phyloP scores from a whole-genome alignment of 371 early-diverging fungal genomes.

The Mortierella sp. region DNA sequence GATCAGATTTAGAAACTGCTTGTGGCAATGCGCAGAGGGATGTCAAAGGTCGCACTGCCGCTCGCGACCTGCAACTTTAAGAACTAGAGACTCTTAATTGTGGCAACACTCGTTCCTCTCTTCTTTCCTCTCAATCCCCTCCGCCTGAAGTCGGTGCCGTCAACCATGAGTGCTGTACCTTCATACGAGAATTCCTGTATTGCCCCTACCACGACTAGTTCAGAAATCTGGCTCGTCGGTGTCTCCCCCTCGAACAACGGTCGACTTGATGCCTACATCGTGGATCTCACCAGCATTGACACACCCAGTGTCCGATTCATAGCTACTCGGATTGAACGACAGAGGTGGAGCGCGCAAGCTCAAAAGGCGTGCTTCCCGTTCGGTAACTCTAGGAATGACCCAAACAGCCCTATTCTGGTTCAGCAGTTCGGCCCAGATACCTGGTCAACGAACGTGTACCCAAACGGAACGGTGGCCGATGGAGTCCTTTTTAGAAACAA shows the following conservation, averaged over 20 bases:
- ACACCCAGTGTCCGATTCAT: conserved; percentile 15
- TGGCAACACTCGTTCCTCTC: too few species aligned
- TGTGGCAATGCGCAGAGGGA: too few species aligned
- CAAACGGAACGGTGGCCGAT: conserved; percentile 24
- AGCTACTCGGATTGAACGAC: not conserved
- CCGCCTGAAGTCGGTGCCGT: not conserved
- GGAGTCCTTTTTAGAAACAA: not conserved
- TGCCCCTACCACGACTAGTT: not conserved
- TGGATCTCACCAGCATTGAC: conserved; percentile 32
- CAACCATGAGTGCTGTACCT: conserved; percentile 7
- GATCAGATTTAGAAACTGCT: too few species aligned
- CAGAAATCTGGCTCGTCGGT: conserved; percentile 19
- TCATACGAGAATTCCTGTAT: conserved; percentile 11
- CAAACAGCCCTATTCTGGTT: conserved; percentile 20
- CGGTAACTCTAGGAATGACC: not conserved
- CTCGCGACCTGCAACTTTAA: too few species aligned
- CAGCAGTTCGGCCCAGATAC: conserved; percentile 30
- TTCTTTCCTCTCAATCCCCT: too few species aligned
- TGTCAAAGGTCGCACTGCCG: too few species aligned
- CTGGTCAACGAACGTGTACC: conserved; percentile 22
- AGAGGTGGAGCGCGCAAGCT: conserved; percentile 15
- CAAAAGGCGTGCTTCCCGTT: conserved; percentile 23
- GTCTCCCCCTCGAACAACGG: conserved; percentile 18
- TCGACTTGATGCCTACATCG: conserved; percentile 14
- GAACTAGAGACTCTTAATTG: too few species aligned